A percentile compares a stretch with the other conserved stretches of the same genome.
Evolutionary conservation across 306 rosid species (phyloP).

Genomic region (Parietaria judaica): DNA sequence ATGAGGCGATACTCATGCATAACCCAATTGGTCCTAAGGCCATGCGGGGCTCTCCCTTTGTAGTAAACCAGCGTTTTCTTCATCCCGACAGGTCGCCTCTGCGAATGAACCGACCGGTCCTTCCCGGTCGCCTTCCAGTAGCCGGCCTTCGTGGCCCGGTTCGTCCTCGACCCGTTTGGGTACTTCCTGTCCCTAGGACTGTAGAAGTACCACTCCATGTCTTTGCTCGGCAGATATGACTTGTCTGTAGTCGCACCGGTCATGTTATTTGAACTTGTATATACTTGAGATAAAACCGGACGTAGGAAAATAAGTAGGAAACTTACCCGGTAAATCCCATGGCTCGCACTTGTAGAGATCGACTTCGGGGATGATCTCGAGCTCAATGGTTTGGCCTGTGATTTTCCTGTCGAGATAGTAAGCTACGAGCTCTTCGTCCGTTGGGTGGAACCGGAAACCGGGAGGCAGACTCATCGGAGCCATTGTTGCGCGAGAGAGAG

Average conservation of each 20-base stretch:
- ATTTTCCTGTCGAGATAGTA: conserved; percentile 82
- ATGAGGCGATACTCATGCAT: conserved; percentile 89
- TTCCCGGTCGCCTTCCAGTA: conserved; percentile 98
- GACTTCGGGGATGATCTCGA: conserved; percentile 87
- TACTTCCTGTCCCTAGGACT: conserved; percentile 89
- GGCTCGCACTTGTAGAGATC: conserved; percentile 96
- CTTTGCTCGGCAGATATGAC: conserved; percentile 82
- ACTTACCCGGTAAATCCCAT: conserved; percentile 92
- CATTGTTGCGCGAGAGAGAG: conserved; percentile 30
- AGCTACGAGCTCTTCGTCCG: conserved; percentile 95
- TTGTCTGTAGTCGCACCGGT: conserved; percentile 33
- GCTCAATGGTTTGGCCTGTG: conserved; percentile 82
- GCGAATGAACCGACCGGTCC: conserved; percentile 69
- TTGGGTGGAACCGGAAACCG: conserved; percentile 95
- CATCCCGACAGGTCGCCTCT: conserved; percentile 59
- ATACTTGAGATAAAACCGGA: too few relatives aligned
- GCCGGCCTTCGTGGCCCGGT: conserved; percentile 79
- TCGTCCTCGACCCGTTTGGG: conserved; percentile 98
- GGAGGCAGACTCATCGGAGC: conserved; percentile 97
- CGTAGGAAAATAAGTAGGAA: too few relatives aligned
- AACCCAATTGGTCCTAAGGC: conserved; percentile 86
- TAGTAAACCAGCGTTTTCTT: conserved; percentile 92
- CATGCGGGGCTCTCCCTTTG: conserved; percentile 91
- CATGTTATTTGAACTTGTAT: not conserved
- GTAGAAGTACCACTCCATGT: conserved; percentile 95